phyloP scores from a whole-genome alignment of 495 filamentous ascomycete species.

The Penicillium silybi region DNA sequence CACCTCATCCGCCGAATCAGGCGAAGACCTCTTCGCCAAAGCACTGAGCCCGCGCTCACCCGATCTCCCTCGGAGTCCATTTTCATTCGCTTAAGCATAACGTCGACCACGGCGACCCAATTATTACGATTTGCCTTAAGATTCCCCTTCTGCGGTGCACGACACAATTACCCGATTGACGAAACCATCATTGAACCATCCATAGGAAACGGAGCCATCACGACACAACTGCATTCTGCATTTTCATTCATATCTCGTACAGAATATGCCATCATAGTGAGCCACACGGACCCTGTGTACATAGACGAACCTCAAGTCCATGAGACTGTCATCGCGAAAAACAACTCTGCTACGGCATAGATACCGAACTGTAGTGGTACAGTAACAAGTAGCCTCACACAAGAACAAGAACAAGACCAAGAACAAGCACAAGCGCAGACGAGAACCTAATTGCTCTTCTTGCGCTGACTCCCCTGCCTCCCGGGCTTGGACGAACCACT shows the following conservation, averaged over 20 bases:
- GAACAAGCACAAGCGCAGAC: too few relatives aligned
- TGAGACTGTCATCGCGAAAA: neutral
- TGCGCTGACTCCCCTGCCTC: constrained; percentile 21
- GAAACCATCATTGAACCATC: constrained; percentile 4
- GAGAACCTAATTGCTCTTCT: constrained; percentile 22
- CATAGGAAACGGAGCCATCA: neutral
- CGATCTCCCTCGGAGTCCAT: constrained; percentile 72
- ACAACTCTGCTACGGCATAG: neutral
- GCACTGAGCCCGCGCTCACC: constrained; percentile 76
- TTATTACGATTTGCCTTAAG: constrained; percentile 21
- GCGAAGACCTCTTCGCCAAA: constrained; percentile 76
- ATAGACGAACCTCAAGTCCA: constrained; percentile 12
- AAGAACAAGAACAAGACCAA: too few relatives aligned
- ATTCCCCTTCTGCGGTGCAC: constrained; percentile 31
- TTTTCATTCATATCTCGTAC: constrained; percentile 11
- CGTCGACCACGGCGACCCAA: neutral
- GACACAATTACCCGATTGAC: constrained; percentile 5
- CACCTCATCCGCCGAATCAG: constrained; percentile 42
- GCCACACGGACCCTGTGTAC: constrained; percentile 16
- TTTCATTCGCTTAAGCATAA: constrained; percentile 47
- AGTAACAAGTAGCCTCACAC: neutral
- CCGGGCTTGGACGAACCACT: constrained; percentile 16
- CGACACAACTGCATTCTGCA: neutral
- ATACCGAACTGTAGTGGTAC: neutral
- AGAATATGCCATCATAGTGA: constrained; percentile 12